phyloP scores from a whole-genome alignment of 2,329 filamentous ascomycete species.

The Botrytis fragariae region DNA sequence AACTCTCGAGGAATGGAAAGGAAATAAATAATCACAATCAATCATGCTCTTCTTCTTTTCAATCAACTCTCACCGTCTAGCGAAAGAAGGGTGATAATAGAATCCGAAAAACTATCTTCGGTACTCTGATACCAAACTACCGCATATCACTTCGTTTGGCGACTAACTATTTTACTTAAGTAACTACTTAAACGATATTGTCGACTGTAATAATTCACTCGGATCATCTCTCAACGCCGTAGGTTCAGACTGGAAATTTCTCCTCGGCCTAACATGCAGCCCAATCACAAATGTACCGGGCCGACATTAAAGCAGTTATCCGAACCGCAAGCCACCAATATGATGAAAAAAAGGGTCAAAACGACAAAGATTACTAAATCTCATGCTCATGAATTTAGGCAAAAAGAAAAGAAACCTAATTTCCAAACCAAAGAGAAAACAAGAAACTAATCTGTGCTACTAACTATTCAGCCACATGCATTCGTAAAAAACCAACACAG shows the following conservation, averaged over 20 bases:
- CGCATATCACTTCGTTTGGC: background rate
- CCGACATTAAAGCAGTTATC: background rate
- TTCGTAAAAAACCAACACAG: background rate
- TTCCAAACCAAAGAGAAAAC: background rate
- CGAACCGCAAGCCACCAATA: background rate
- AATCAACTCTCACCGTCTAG: background rate
- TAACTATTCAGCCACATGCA: background rate
- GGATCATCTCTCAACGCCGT: background rate
- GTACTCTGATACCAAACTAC: background rate
- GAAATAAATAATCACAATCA: background rate
- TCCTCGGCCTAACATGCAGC: background rate
- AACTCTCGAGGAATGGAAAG: background rate
- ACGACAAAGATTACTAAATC: background rate
- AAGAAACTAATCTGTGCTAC: background rate
- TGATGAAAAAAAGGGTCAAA: background rate
- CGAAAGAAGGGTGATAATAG: background rate
- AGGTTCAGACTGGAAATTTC: background rate
- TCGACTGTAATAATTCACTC: background rate
- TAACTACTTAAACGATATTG: background rate
- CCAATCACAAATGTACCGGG: background rate
- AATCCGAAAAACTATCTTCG: background rate
- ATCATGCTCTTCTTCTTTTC: background rate
- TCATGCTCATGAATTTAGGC: background rate
- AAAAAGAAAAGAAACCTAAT: background rate
- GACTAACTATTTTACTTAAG: background rate